Base-by-base conservation (phyloP, 768 basidiomycete species). In the Dictyophora rubrovolvata region DNA sequence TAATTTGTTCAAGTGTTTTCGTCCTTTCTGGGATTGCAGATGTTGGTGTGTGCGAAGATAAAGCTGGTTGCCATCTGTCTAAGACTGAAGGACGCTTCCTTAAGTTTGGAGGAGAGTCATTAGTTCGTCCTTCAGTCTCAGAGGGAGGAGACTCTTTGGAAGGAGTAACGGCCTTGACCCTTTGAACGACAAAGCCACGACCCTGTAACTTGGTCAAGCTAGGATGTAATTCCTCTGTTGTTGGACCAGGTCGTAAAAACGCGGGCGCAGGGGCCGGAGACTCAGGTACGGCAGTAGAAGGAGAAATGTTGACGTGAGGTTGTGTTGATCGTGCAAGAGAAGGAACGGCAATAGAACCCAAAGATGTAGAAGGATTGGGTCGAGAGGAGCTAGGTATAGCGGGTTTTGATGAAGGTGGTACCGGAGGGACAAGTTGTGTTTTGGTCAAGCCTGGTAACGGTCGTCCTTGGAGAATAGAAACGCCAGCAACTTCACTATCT, bases 151-250 rank as follows among this genome's bases (percentile, higher is more conserved):
- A 14, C 21, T n/a, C 36, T 46, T 28, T 48, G 14, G 20, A 20
- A 48, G 23, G 14, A 23, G 47, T 18, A 21, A 5, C 64, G 51
- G 77, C 84, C 69, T 86, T 84, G 35, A 93, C 85, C 74, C 89
- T 83, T 62, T 79, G 88, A 69, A 88, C 85, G 1, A 93, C 90
- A 66, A 93, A 91, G 4, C 90, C 90, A 46, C 90, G 83, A 18
- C 90, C 90, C 65, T 91, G 84, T 17, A 93, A 71, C 61, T 89
- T 75, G 61, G 87, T 91, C 34, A 92, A 80, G 68, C 87, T 90
- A 0, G 90, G 90, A 1, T 88, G 89, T 3, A 80, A 80, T 49
- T 89, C 88, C 67, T 90, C 91, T 54, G 75, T 69, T 3, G 76
- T 67, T 9, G 80, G 71, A 1, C 8, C 8, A 23, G 75, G 72